Evolutionary conservation across 2,329 filamentous ascomycete genomes (phyloP).

Genomic region (Colletotrichum sp.): DNA sequence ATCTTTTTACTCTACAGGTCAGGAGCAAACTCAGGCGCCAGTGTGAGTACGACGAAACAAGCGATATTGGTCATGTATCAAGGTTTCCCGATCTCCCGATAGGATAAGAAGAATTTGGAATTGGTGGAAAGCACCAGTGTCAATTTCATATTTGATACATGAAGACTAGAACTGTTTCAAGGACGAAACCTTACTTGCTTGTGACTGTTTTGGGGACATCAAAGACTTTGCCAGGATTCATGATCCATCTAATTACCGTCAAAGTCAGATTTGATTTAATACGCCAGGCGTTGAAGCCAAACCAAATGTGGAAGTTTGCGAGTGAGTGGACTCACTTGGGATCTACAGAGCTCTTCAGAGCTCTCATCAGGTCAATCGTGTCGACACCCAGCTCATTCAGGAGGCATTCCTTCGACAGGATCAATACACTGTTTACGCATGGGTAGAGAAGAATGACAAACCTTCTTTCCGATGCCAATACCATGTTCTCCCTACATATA

Average conservation of each 20-base stretch:
- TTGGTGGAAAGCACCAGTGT: background rate
- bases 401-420: slow-evolving; percentile 45
- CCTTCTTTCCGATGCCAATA: slow-evolving; percentile 73
- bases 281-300: background rate
- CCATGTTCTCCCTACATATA: slow-evolving; percentile 67
- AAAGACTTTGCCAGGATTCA: background rate
- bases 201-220: background rate
- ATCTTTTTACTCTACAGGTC: background rate
- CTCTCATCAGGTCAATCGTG: slow-evolving; percentile 71
- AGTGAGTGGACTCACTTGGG: slow-evolving; percentile 41
- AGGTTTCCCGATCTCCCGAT: background rate
- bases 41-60: background rate
- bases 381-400: slow-evolving; percentile 67
- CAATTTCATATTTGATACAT: background rate
- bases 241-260: background rate
- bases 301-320: background rate
- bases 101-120: background rate
- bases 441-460: slow-evolving; percentile 40
- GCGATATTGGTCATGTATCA: background rate
- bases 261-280: background rate
- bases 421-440: background rate
- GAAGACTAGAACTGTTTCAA: background rate
- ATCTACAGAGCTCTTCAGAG: slow-evolving; percentile 67
- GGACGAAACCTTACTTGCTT: background rate
- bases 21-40: background rate